phyloP scores from a whole-genome alignment of 352 stramenopile species.

The Pythium angustatum region DNA sequence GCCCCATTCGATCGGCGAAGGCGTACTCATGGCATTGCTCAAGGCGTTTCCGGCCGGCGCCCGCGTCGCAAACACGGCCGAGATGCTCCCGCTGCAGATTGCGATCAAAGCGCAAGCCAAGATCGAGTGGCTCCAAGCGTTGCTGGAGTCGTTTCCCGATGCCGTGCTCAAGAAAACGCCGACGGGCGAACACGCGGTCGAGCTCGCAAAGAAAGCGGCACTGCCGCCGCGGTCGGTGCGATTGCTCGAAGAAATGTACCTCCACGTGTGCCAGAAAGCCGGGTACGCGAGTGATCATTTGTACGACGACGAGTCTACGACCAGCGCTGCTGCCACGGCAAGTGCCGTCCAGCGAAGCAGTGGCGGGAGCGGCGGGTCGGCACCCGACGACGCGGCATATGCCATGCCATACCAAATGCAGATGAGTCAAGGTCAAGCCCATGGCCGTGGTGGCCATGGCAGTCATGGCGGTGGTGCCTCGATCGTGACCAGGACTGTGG shows the following conservation, averaged over 20 bases:
- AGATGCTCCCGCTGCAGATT: slow-evolving; percentile 87
- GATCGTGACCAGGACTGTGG: too few relatives aligned
- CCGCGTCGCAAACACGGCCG: slow-evolving; percentile 69
- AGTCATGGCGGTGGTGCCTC: too few relatives aligned
- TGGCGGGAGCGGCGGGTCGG: slow-evolving; percentile 7
- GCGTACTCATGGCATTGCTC: slow-evolving; percentile 71
- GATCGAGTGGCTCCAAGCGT: slow-evolving; percentile 85
- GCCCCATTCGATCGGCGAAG: slow-evolving; percentile 70
- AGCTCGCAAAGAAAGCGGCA: slow-evolving; percentile 62
- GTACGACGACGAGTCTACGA: slow-evolving; percentile 53
- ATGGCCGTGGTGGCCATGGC: neutral
- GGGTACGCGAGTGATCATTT: slow-evolving; percentile 56
- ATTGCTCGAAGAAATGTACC: slow-evolving; percentile 86
- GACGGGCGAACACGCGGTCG: slow-evolving; percentile 71
- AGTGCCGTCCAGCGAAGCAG: neutral
- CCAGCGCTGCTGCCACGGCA: neutral
- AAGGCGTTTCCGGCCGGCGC: slow-evolving; percentile 78
- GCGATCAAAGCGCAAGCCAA: slow-evolving; percentile 85
- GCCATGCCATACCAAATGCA: neutral
- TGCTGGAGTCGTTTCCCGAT: slow-evolving; percentile 81
- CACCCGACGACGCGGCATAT: neutral
- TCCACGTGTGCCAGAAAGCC: slow-evolving; percentile 77
- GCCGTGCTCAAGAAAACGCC: slow-evolving; percentile 77
- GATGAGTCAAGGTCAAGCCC: neutral
- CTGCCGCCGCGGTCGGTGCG: slow-evolving; percentile 65